Evolutionary conservation across 768 basidiomycete species (phyloP), one percentile per base, ranked within the genome.

Genomic region (Trametes punicea): DNA sequence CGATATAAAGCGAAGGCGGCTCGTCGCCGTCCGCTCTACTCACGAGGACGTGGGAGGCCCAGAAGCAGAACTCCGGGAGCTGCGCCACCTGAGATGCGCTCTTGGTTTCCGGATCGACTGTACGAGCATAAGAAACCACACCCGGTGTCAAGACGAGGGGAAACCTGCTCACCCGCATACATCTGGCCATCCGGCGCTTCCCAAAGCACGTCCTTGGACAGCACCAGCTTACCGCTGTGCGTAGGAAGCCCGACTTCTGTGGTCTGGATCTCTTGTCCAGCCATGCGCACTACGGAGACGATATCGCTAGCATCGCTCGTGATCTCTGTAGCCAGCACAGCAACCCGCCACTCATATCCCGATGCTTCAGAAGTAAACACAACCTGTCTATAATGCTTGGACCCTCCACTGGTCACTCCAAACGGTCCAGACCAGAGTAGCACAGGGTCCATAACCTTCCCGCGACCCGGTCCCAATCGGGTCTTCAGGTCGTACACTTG

Each of bases 401-500:
- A 25, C 2, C 25, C n/a, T 0, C n/a, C n/a, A n/a, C 20, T 36
- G 8, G 48, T 25, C 7, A 20, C 34, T 4, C 25, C 20, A 3
- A 36, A 6, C 20, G 27, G 9, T 26, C 67, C 62, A 33, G 54
- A 31, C 66, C 64, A 49, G 66, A 75, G 71, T 74, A 80, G 11
- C 68, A 55, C 47, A 64, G 87, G 88, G 47, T 82, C 71, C 80
- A 89, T 82, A 4, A 80, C 75, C 49, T 84, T 83, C 23, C 73
- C 80, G 0, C 73, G 75, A 5, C 83, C 83, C 10, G 81, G 79
- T 9, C 76, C 75, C 27, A 88, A 70, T 6, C 83, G 81, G 1
- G 84, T 91, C 36, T 78, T 74, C 39, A 93, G 73, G 33, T 81
- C 74, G 83, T 87, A 95, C 2, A 94, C 62, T 48, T 88, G 81